A percentile compares a stretch with the other conserved stretches of the same genome.
Conservation (phyloP, 768 basidiomycete genomes). For the Cyathus striatus region DNA sequence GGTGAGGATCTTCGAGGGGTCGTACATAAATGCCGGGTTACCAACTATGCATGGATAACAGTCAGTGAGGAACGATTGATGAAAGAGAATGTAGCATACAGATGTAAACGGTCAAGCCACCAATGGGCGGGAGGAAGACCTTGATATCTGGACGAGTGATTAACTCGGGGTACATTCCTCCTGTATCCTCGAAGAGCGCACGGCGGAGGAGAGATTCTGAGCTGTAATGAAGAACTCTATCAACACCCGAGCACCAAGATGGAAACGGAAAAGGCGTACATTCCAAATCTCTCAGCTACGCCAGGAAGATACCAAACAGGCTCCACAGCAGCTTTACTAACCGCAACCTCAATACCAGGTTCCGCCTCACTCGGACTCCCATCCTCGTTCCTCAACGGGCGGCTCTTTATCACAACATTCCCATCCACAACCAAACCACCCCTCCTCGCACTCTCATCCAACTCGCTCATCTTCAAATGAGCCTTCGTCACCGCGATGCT, state of each 20-base stretch:
- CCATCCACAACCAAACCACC: constrained; percentile 79
- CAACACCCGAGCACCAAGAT: constrained; percentile 1
- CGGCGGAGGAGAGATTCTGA: constrained; percentile 82
- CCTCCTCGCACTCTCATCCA: constrained; percentile 74
- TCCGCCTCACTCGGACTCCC: constrained; percentile 50
- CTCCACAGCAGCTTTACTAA: constrained; percentile 93
- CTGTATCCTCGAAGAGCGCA: constrained; percentile 94
- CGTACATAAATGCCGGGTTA: constrained; percentile 70
- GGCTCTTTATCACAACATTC: constrained; percentile 69
- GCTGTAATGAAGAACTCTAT: constrained; percentile 26
- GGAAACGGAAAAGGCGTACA: constrained; percentile 36
- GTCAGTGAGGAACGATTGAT: background rate
- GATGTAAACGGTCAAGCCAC: constrained; percentile 87
- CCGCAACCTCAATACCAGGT: constrained; percentile 81
- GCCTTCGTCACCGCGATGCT: constrained; percentile 92
- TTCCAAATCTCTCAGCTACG: constrained; percentile 89
- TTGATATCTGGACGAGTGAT: constrained; percentile 95
- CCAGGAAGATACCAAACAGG: constrained; percentile 96
- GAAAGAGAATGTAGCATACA: too few relatives aligned
- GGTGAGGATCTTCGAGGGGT: constrained; percentile 76
- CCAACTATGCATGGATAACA: constrained; percentile 43
- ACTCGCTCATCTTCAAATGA: constrained; percentile 91
- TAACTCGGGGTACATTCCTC: constrained; percentile 94
- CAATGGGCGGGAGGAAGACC: constrained; percentile 93
- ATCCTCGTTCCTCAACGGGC: constrained; percentile 58